A percentile compares a stretch with the other conserved stretches of the same genome.
Evolutionary conservation across 169 alveolate species (phyloP).

Genomic region (Plasmodium cynomolgi): DNA sequence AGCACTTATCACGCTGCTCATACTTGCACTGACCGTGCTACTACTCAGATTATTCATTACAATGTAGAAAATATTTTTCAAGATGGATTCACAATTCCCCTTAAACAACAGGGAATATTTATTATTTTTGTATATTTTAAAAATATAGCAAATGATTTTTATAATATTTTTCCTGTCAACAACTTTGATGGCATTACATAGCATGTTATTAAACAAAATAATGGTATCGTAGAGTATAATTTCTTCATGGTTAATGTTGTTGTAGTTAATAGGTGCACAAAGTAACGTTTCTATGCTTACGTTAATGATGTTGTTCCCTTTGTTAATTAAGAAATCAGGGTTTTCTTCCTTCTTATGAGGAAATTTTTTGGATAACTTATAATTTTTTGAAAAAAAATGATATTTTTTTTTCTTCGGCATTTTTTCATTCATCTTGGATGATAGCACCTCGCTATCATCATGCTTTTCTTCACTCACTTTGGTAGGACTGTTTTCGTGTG

Average conservation of each 20-base stretch:
- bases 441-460: neutral
- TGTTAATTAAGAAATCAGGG: slow-evolving; percentile 23
- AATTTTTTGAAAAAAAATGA: slow-evolving; percentile 45
- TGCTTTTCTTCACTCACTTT: slow-evolving; percentile 23
- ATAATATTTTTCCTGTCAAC: slow-evolving; percentile 68
- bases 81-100: slow-evolving; percentile 57
- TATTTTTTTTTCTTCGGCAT: slow-evolving; percentile 41
- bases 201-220: slow-evolving; percentile 50
- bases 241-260: slow-evolving; percentile 68
- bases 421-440: slow-evolving; percentile 60
- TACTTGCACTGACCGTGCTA: neutral
- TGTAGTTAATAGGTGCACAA: slow-evolving; percentile 61
- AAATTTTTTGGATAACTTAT: slow-evolving; percentile 29
- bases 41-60: slow-evolving; percentile 25
- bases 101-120: slow-evolving; percentile 67
- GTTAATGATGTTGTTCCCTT: slow-evolving; percentile 72
- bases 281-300: slow-evolving; percentile 72
- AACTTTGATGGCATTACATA: slow-evolving; percentile 37
- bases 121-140: slow-evolving; percentile 66
- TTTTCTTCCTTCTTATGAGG: slow-evolving; percentile 37
- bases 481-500: slow-evolving; percentile 7
- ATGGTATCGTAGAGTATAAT: slow-evolving; percentile 50
- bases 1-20: neutral
- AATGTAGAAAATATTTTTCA: slow-evolving; percentile 28
- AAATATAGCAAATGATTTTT: slow-evolving; percentile 70